phyloP scores from a whole-genome alignment of 75 land plant species.

The Cupressus sempervirens region DNA sequence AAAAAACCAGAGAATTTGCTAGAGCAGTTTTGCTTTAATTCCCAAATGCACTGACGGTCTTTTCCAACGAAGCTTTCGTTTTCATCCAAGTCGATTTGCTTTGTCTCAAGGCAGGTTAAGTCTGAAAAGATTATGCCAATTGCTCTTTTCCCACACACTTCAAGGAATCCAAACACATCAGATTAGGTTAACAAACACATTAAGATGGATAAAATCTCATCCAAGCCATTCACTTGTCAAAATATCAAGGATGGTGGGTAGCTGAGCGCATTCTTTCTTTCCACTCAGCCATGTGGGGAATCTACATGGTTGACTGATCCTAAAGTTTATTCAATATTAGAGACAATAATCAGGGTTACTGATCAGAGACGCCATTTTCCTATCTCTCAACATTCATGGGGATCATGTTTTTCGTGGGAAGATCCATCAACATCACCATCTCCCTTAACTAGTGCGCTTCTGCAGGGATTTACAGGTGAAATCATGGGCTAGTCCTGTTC shows the following conservation, averaged over 20 bases:
- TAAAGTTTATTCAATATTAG: neutral
- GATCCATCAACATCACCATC: neutral
- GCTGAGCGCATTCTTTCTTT: neutral
- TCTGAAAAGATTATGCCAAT: neutral
- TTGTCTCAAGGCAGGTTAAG: too few species aligned
- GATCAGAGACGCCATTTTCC: too few species aligned
- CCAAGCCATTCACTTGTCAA: neutral
- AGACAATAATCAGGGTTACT: neutral
- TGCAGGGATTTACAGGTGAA: neutral
- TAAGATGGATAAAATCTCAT: neutral
- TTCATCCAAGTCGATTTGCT: too few species aligned
- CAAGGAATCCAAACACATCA: neutral
- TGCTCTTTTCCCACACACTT: neutral
- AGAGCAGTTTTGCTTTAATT: too few species aligned
- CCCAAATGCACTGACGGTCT: too few species aligned
- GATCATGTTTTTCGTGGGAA: neutral
- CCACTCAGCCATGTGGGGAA: neutral
- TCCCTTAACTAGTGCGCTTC: too few species aligned
- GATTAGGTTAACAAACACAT: neutral
- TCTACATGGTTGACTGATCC: constrained; percentile 1
- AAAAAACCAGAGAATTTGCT: too few species aligned
- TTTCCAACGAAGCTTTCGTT: too few species aligned
- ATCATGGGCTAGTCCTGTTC: neutral
- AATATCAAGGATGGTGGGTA: neutral
- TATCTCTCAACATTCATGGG: neutral